phyloP scores from a whole-genome alignment of 2,329 filamentous ascomycete genomes.

The Blumeria graminis region DNA sequence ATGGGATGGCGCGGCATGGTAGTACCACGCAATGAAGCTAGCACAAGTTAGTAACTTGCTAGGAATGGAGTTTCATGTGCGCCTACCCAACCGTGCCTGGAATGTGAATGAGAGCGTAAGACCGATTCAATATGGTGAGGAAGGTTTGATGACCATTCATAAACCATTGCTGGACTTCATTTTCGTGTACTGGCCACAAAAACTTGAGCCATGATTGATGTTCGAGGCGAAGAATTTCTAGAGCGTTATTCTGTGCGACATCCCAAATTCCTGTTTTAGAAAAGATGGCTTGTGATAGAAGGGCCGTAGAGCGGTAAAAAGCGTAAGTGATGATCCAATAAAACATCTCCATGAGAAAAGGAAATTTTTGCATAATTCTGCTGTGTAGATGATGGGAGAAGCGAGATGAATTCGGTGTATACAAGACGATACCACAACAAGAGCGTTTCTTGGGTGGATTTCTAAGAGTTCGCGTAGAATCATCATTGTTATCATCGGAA shows the following conservation, averaged over 20 bases:
- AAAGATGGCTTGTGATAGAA: conserved; percentile 14
- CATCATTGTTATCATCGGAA: conserved; percentile 4
- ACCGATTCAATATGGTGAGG: conserved; percentile 30
- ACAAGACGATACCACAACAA: conserved; percentile 20
- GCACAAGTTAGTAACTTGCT: conserved; percentile 4
- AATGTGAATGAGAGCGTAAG: conserved; percentile 34
- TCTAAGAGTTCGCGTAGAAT: conserved; percentile 10
- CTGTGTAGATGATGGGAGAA: conserved; percentile 36
- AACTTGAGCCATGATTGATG: conserved; percentile 24
- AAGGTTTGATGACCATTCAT: conserved; percentile 26
- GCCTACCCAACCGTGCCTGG: conserved; percentile 32
- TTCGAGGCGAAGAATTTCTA: conserved; percentile 30
- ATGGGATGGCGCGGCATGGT: conserved; percentile 29
- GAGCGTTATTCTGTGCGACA: conserved; percentile 28
- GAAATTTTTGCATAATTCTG: conserved; percentile 38
- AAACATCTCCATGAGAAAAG: conserved; percentile 41
- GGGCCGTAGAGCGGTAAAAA: conserved; percentile 12
- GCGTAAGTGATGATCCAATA: conserved; percentile 33
- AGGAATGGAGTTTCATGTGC: not conserved
- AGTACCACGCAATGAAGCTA: conserved; percentile 40
- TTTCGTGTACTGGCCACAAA: conserved; percentile 27
- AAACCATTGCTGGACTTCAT: conserved; percentile 30
- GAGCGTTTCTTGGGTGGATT: conserved; percentile 23
- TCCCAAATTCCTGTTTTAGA: conserved; percentile 24
- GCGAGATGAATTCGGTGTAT: conserved; percentile 35